These are phyloP conservation scores for Geotrichum aggregatum DNA, from an alignment of 1,139 yeast genomes.

Conservation along the genomic window DNA sequence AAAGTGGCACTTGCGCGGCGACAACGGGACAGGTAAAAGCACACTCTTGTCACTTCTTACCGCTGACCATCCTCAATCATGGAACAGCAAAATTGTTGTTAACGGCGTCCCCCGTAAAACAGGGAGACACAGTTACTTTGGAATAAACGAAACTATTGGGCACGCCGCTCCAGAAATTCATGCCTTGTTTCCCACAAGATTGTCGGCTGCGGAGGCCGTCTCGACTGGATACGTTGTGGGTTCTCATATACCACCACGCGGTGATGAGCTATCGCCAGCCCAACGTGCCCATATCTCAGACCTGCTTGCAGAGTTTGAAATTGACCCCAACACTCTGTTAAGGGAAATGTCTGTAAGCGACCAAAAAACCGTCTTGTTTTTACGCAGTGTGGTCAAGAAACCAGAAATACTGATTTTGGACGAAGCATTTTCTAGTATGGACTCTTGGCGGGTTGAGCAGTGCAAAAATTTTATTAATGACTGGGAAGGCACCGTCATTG, in stretches of 20 bases:
- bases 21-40: conserved; percentile 91
- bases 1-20: conserved; percentile 84
- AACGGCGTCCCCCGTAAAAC: conserved; percentile 66
- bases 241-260: conserved; percentile 46
- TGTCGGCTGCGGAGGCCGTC: conserved; percentile 54
- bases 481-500: conserved; percentile 65
- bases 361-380: conserved; percentile 72
- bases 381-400: conserved; percentile 68
- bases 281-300: conserved; percentile 40
- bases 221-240: conserved; percentile 76
- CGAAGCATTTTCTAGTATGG: conserved; percentile 93
- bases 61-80: conserved; percentile 95
- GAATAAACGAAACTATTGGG: conserved; percentile 72
- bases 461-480: conserved; percentile 66
- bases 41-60: conserved; percentile 78
- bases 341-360: conserved; percentile 59
- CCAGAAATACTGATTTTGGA: conserved; percentile 80
- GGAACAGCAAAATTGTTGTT: conserved; percentile 67
- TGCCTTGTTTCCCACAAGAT: conserved; percentile 62
- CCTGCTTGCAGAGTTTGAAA: conserved; percentile 34
- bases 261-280: conserved; percentile 35
- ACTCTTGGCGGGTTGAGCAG: conserved; percentile 54
- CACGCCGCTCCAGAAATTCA: conserved; percentile 90
- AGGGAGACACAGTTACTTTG: conserved; percentile 73
- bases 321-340: conserved; percentile 43